Conservation (phyloP, 176 grass and related monocot species). For the Thinopyrum elongatum region DNA sequence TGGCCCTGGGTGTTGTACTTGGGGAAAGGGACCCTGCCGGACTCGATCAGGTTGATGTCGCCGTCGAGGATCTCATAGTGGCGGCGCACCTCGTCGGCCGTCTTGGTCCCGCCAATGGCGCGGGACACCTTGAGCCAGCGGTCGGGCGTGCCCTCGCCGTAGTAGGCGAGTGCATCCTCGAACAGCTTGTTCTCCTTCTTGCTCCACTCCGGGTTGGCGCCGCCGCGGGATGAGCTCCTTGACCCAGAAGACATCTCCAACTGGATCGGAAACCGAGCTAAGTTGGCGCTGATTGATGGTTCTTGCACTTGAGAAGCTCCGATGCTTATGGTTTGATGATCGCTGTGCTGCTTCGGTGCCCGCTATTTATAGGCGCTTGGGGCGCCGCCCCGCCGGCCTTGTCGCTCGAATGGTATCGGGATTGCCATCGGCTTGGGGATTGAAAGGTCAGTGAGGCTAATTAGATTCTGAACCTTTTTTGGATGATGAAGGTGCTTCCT, state of each 20-base stretch:
- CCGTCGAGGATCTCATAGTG: slow-evolving; percentile 63
- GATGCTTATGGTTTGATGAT: slow-evolving; percentile 19
- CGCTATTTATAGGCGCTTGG: slow-evolving; percentile 43
- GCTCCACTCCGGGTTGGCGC: neutral
- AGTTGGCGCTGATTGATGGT: neutral
- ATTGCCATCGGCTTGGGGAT: neutral
- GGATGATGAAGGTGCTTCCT: neutral
- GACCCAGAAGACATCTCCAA: slow-evolving; percentile 50
- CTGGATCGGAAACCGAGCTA: neutral
- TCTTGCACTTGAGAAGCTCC: slow-evolving; percentile 15
- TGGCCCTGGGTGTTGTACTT: slow-evolving; percentile 55
- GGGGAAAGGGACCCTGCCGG: slow-evolving; percentile 56
- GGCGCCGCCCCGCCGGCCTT: neutral
- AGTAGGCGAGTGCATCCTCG: slow-evolving; percentile 70
- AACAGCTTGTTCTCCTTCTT: too few relatives aligned
- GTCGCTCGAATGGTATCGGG: neutral
- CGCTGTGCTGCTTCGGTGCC: slow-evolving; percentile 14
- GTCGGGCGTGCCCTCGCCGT: slow-evolving; percentile 74
- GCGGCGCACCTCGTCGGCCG: slow-evolving; percentile 77
- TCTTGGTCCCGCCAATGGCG: slow-evolving; percentile 68
- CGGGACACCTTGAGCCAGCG: slow-evolving; percentile 86
- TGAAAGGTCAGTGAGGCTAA: neutral
- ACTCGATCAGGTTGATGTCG: slow-evolving; percentile 57
- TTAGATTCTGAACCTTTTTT: slow-evolving; percentile 1
- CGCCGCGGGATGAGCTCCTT: slow-evolving; percentile 31